Evolutionary conservation across 768 basidiomycete genomes (phyloP).

Genomic region (Podaxis rugospora): DNA sequence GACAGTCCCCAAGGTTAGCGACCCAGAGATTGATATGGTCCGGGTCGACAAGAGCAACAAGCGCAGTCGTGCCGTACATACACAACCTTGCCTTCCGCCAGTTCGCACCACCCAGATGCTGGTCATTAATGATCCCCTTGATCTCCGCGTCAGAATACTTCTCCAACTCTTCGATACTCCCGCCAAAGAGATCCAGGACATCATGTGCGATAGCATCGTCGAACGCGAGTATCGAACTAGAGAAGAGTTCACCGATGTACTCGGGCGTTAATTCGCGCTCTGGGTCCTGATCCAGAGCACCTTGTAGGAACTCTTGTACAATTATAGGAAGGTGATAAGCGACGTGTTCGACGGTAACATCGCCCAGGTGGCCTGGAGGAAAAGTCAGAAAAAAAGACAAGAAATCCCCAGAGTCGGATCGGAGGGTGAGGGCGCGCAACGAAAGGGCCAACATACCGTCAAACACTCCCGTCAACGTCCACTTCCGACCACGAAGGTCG

Average conservation of each 20-base stretch:
- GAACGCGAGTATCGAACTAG: constrained; percentile 54
- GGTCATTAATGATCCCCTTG: constrained; percentile 60
- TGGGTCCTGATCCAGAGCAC: constrained; percentile 35
- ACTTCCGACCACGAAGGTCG: constrained; percentile 48
- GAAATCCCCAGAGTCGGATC: not conserved
- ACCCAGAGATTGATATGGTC: constrained; percentile 68
- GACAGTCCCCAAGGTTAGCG: constrained; percentile 78
- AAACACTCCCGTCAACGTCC: constrained; percentile 69
- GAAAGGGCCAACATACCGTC: constrained; percentile 44
- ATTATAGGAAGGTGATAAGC: constrained; percentile 66
- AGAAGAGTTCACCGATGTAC: constrained; percentile 51
- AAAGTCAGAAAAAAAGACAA: not conserved
- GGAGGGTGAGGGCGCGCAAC: not conserved
- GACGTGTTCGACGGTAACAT: constrained; percentile 66
- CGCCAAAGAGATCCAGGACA: constrained; percentile 59
- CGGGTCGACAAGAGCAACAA: constrained; percentile 71
- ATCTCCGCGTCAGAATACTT: constrained; percentile 54
- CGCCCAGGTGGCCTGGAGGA: constrained; percentile 57
- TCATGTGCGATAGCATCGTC: constrained; percentile 67
- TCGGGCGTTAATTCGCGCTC: constrained; percentile 38
- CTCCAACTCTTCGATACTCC: constrained; percentile 41
- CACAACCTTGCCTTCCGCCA: constrained; percentile 64
- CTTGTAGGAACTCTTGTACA: constrained; percentile 52
- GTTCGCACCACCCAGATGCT: constrained; percentile 50
- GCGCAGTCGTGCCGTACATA: constrained; percentile 78